Conservation (phyloP, 2,329 filamentous ascomycete species). For the Colletotrichum sp. region DNA sequence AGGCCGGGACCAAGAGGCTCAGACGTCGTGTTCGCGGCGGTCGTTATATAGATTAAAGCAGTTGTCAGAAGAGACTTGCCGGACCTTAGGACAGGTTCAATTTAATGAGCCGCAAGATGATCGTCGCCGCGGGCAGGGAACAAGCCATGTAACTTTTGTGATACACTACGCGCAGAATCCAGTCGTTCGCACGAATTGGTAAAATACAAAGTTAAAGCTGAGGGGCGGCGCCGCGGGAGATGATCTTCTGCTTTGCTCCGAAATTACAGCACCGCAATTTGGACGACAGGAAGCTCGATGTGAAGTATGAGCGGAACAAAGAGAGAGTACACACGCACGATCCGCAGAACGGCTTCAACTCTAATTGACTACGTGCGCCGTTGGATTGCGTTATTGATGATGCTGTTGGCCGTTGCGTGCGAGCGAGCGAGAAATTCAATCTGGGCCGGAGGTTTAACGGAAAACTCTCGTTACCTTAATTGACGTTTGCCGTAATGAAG, state of each 20-base stretch:
- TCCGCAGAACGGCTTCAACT: conserved; percentile 13
- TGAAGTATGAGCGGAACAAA: neutral
- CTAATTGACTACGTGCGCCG: neutral
- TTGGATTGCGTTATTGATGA: neutral
- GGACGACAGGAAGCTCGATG: neutral
- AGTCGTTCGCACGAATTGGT: neutral
- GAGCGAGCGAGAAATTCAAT: neutral
- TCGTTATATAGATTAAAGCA: neutral
- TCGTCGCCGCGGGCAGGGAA: neutral
- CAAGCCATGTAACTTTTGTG: neutral
- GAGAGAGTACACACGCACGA: neutral
- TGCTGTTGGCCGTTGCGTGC: neutral
- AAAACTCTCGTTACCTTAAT: neutral
- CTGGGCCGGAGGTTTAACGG: neutral
- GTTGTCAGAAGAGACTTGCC: neutral
- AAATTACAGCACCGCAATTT: neutral
- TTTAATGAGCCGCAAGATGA: neutral
- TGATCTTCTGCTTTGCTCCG: neutral
- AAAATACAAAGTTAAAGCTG: neutral
- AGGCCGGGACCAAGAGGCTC: neutral
- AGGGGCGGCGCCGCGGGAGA: neutral
- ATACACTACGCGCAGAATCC: neutral
- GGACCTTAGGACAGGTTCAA: neutral
- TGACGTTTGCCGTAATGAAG: neutral
- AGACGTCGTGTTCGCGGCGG: neutral